A percentile compares a stretch with the other conserved stretches of the same genome.
Conservation (phyloP, 2,329 filamentous ascomycete genomes). For the Coniochaeta prunicola region DNA sequence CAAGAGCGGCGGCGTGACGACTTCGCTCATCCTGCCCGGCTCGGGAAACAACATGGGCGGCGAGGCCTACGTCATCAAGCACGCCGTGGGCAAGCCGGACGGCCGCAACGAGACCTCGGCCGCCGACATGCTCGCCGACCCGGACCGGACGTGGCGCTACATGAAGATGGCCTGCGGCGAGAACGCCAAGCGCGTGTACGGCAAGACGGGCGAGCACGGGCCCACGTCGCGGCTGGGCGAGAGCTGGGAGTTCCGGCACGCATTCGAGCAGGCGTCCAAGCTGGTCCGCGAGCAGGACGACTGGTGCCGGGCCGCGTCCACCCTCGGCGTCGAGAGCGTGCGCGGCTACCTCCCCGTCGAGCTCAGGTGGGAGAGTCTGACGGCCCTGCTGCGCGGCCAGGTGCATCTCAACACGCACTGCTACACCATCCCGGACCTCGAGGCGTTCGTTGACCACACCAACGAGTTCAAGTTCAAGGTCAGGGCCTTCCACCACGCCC, state of each 20-base stretch:
- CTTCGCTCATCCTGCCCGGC: constrained; percentile 58
- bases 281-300: constrained; percentile 56
- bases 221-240: constrained; percentile 59
- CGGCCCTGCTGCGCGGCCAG: constrained; percentile 57
- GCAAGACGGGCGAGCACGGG: constrained; percentile 42
- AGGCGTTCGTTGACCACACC: constrained; percentile 62
- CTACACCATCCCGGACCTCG: constrained; percentile 62
- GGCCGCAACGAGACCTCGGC: constrained; percentile 57
- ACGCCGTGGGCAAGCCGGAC: constrained; percentile 52
- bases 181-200: constrained; percentile 57
- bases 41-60: constrained; percentile 69
- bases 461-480: constrained; percentile 65
- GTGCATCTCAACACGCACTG: constrained; percentile 66
- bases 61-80: constrained; percentile 63
- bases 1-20: constrained; percentile 67
- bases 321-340: constrained; percentile 41
- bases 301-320: constrained; percentile 55
- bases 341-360: constrained; percentile 53
- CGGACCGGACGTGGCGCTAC: constrained; percentile 58
- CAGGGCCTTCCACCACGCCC: constrained; percentile 63
- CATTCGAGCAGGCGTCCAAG: constrained; percentile 54
- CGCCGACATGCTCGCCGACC: constrained; percentile 57
- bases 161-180: constrained; percentile 75
- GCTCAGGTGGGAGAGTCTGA: constrained; percentile 55
- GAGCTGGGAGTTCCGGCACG: constrained; percentile 61